Conservation (phyloP, 2,329 filamentous ascomycete species). For the Ciborinia camelliae region DNA sequence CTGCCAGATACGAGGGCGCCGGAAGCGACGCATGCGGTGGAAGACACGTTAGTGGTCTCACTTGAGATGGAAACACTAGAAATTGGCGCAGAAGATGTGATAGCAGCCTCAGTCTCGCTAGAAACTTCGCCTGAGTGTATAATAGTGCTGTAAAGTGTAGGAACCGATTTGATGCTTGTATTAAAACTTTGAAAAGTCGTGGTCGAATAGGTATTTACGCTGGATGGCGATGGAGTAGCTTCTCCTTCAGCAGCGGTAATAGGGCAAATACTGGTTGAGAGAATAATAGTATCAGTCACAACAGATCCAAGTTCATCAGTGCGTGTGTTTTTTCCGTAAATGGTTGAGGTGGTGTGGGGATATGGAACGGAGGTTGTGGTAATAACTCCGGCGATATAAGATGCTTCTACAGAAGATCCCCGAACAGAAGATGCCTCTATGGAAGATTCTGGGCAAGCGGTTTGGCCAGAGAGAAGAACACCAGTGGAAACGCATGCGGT, state of each 20-base stretch:
- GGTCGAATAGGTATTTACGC: neutral
- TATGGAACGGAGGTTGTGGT: neutral
- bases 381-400: neutral
- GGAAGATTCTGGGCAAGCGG: neutral
- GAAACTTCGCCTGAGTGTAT: conserved; percentile 3
- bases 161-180: neutral
- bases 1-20: neutral
- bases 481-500: neutral
- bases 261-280: conserved; percentile 13
- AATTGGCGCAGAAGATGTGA: too few relatives aligned
- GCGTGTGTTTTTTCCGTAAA: conserved; percentile 10
- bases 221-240: neutral
- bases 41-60: neutral
- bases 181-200: neutral
- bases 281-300: conserved; percentile 15
- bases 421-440: neutral
- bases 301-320: conserved; percentile 14
- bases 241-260: conserved; percentile 3
- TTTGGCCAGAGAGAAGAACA: conserved; percentile 9
- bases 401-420: neutral
- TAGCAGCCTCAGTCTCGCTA: too few relatives aligned
- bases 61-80: conserved; percentile 5
- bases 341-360: conserved; percentile 1
- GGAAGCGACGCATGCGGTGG: neutral
- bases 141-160: conserved; percentile 12